Conservation (phyloP, 257 asterid genomes). For the Solanum gandarillasii region DNA sequence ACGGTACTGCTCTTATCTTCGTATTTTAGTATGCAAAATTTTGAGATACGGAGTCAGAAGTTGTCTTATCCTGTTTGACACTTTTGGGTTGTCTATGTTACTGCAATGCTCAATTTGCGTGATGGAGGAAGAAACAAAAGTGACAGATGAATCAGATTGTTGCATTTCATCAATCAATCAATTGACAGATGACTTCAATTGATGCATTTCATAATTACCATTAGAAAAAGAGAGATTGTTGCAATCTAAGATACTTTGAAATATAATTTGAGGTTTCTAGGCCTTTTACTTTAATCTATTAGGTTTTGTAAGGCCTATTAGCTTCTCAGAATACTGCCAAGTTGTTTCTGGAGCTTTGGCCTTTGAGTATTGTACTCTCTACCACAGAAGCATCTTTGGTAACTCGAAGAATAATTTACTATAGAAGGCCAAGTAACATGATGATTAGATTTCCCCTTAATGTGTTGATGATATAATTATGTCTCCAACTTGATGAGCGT, state of each 20-base stretch:
- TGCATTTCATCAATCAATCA: not conserved
- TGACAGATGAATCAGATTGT: not conserved
- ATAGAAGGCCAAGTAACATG: not conserved
- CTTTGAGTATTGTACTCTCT: not conserved
- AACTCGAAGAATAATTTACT: not conserved
- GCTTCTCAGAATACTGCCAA: not conserved
- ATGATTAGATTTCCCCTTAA: not conserved
- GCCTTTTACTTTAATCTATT: not conserved
- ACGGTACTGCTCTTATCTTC: conserved; percentile 38
- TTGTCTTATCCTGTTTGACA: not conserved
- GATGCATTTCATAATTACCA: not conserved
- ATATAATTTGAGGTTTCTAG: not conserved
- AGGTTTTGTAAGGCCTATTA: not conserved
- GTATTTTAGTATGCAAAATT: not conserved
- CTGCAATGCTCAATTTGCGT: not conserved
- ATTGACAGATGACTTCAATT: not conserved
- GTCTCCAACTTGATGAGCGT: not conserved
- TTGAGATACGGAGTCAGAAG: not conserved
- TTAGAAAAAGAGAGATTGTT: not conserved
- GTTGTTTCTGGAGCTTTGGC: not conserved
- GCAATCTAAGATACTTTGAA: not conserved
- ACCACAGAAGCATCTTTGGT: not conserved
- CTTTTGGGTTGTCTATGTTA: not conserved
- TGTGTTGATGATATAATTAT: not conserved
- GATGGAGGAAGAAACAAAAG: not conserved